These are phyloP conservation scores for Scutellaria barbata DNA, from an alignment of 257 asterid species.

Conservation along the genomic window DNA sequence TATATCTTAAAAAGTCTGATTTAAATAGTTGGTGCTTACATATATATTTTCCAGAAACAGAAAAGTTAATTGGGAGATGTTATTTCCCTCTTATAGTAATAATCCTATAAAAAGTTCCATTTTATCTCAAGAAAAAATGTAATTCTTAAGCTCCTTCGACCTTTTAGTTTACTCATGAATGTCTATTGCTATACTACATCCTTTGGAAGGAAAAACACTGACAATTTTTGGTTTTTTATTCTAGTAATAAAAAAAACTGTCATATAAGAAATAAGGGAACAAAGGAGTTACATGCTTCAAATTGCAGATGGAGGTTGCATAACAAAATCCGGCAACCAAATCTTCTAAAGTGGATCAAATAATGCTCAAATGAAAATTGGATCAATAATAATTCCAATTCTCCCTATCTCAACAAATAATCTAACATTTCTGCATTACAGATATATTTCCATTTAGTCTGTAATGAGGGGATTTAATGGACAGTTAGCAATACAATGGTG, in stretches of 20 bases:
- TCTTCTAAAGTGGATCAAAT: too few relatives aligned
- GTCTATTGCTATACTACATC: background rate
- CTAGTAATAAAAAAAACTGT: background rate
- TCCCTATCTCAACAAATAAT: background rate
- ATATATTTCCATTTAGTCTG: too few relatives aligned
- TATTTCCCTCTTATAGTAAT: background rate
- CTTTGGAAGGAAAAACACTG: background rate
- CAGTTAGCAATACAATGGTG: too few relatives aligned
- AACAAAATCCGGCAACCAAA: background rate
- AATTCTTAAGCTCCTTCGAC: constrained; percentile 17
- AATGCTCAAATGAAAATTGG: background rate
- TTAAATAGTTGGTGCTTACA: constrained; percentile 5
- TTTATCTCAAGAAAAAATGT: constrained; percentile 16
- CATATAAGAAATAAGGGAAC: background rate
- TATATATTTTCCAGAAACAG: constrained; percentile 1
- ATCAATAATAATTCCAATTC: background rate
- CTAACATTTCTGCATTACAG: too few relatives aligned
- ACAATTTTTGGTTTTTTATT: background rate
- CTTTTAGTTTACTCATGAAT: background rate
- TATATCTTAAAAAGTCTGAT: background rate
- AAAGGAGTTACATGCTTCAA: background rate
- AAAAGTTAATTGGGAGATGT: background rate
- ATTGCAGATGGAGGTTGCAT: background rate
- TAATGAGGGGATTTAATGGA: too few relatives aligned
- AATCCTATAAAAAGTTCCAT: background rate